Percentiles rank a stretch among this genome's conserved stretches.
Evolutionary conservation across 768 basidiomycete genomes (phyloP).

Genomic region (Hypsizygus marmoreus): DNA sequence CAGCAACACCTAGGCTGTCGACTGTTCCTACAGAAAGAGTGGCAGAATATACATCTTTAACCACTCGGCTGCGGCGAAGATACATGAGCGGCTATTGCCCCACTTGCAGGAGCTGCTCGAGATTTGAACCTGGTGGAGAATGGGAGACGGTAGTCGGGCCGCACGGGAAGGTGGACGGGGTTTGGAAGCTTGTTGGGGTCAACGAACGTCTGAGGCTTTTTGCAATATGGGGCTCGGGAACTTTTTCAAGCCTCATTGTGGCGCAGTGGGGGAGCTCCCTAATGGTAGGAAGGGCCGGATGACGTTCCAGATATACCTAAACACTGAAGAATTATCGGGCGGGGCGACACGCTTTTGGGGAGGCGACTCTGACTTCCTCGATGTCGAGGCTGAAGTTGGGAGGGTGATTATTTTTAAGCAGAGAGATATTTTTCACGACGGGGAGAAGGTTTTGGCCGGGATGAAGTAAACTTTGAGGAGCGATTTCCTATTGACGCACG

Average conservation of each 20-base stretch:
- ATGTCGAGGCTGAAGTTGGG: conserved; percentile 45
- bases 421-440: conserved; percentile 39
- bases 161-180: conserved; percentile 26
- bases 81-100: conserved; percentile 35
- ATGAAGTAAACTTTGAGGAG: conserved; percentile 42
- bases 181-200: conserved; percentile 37
- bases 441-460: conserved; percentile 40
- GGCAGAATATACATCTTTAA: conserved; percentile 35
- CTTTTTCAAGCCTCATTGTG: conserved; percentile 43
- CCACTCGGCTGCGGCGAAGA: conserved; percentile 23
- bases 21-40: conserved; percentile 37
- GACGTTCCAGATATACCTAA: conserved; percentile 50
- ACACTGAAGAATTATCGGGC: conserved; percentile 36
- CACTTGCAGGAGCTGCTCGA: conserved; percentile 33
- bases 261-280: conserved; percentile 36
- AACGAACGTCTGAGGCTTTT: conserved; percentile 47
- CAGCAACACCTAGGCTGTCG: conserved; percentile 27
- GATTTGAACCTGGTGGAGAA: conserved; percentile 26
- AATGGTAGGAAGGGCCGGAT: conserved; percentile 40
- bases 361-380: conserved; percentile 30
- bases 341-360: conserved; percentile 43
- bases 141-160: conserved; percentile 36
- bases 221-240: conserved; percentile 45
- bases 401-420: conserved; percentile 50
- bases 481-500: conserved; percentile 39